Evolutionary conservation across 164 flowering plant species (phyloP).

Genomic region (Magnolia changhungtana): DNA sequence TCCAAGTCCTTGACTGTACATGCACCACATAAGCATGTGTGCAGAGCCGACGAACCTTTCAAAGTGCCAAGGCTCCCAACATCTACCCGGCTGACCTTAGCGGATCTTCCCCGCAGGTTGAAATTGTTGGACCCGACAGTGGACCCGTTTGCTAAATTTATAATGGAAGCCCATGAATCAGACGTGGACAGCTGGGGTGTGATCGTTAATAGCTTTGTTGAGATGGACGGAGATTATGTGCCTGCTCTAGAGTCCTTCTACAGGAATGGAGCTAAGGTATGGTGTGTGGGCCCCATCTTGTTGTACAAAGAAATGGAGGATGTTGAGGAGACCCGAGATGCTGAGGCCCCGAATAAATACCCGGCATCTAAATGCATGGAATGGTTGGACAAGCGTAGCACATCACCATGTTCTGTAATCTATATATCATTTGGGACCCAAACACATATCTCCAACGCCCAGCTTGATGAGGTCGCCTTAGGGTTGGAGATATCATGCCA

Average conservation of each 20-base stretch:
- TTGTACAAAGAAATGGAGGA: constrained; percentile 2
- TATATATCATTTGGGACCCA: background rate
- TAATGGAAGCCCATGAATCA: background rate
- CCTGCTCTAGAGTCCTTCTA: constrained; percentile 17
- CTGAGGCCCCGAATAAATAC: too few relatives aligned
- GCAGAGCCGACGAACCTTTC: constrained; percentile 2
- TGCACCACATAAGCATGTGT: background rate
- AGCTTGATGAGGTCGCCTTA: background rate
- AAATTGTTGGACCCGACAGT: background rate
- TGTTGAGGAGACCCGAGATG: background rate
- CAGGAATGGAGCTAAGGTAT: constrained; percentile 14
- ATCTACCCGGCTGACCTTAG: constrained; percentile 4
- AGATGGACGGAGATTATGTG: constrained; percentile 25
- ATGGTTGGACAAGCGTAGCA: background rate
- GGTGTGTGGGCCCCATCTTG: constrained; percentile 32
- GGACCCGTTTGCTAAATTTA: constrained; percentile 5
- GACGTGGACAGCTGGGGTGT: constrained; percentile 24
- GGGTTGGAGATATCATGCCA: constrained; percentile 4
- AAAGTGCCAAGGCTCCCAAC: constrained; percentile 10
- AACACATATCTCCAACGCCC: background rate
- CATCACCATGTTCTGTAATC: background rate
- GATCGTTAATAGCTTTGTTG: constrained; percentile 30
- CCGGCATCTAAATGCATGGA: background rate
- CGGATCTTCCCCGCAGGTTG: constrained; percentile 16
- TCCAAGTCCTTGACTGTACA: background rate